Conservation (phyloP, 2,329 filamentous ascomycete species). For the Lomentospora prolificans region DNA sequence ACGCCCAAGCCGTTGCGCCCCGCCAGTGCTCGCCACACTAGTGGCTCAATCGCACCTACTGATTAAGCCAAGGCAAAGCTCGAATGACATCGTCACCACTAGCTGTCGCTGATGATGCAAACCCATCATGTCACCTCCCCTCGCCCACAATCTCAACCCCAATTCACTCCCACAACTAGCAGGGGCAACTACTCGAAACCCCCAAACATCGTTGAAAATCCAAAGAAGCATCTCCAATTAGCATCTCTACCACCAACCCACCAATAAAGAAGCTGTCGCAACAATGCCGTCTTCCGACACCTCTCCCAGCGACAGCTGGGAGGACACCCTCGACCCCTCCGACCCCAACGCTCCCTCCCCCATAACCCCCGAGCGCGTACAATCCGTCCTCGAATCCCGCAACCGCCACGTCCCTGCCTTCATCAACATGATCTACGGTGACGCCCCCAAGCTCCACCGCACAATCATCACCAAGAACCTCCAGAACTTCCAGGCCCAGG, state of each 20-base stretch:
- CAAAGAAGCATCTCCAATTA: no score
- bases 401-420: not conserved
- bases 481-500: slow-evolving; percentile 7
- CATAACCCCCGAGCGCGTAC: slow-evolving; percentile 1
- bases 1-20: no score
- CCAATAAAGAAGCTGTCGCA: not conserved
- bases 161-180: no score
- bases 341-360: not conserved
- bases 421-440: slow-evolving; percentile 1
- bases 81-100: not conserved
- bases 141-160: not conserved
- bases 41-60: not conserved
- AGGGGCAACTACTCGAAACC: no score
- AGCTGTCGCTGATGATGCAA: not conserved
- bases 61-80: not conserved
- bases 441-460: slow-evolving; percentile 4
- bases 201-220: no score
- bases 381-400: slow-evolving; percentile 5
- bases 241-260: not conserved
- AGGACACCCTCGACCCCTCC: not conserved
- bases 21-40: not conserved
- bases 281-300: not conserved
- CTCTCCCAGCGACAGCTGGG: not conserved
- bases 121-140: not conserved
- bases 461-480: slow-evolving; percentile 5